Conservation (phyloP, 108 stramenopile genomes). For the Parietichytrium sp. region DNA sequence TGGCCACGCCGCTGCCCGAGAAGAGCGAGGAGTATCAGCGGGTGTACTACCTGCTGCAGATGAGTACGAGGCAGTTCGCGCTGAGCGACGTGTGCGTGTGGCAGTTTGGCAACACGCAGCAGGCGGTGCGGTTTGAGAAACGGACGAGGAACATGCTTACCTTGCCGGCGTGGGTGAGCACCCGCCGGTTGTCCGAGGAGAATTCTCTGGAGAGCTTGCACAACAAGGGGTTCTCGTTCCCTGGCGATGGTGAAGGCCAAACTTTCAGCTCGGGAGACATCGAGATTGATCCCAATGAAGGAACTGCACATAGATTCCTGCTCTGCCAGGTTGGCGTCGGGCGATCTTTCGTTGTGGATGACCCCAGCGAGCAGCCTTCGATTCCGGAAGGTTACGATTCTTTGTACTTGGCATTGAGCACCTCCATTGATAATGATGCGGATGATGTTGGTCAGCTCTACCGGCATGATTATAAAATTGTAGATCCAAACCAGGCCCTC, state of each 20-base stretch:
- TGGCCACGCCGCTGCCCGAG: conserved; percentile 1
- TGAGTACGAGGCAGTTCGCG: conserved; percentile 21
- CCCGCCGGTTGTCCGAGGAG: background rate
- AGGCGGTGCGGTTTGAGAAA: conserved; percentile 39
- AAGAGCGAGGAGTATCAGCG: conserved; percentile 15
- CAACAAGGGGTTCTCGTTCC: conserved; percentile 38
- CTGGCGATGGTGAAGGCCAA: conserved; percentile 37
- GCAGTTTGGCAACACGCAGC: conserved; percentile 40
- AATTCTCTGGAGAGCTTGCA: conserved; percentile 43
- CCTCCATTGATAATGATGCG: conserved; percentile 14
- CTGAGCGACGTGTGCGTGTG: conserved; percentile 43
- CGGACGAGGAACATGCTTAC: conserved; percentile 12
- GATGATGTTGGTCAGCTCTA: background rate
- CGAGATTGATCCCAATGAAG: conserved; percentile 11
- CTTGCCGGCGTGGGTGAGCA: conserved; percentile 38
- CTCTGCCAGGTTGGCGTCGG: conserved; percentile 47
- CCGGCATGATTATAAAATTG: conserved; percentile 43
- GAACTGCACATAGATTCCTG: conserved; percentile 38
- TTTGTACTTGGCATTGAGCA: conserved; percentile 33
- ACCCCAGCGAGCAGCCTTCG: conserved; percentile 13
- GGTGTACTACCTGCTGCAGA: conserved; percentile 31
- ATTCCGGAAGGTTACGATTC: conserved; percentile 46
- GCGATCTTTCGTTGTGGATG: conserved; percentile 37
- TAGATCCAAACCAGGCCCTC: conserved; percentile 43
- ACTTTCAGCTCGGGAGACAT: conserved; percentile 40